These are phyloP conservation scores for Saussurea involucrata DNA, from an alignment of 129 eudicot species.

Conservation along the genomic window DNA sequence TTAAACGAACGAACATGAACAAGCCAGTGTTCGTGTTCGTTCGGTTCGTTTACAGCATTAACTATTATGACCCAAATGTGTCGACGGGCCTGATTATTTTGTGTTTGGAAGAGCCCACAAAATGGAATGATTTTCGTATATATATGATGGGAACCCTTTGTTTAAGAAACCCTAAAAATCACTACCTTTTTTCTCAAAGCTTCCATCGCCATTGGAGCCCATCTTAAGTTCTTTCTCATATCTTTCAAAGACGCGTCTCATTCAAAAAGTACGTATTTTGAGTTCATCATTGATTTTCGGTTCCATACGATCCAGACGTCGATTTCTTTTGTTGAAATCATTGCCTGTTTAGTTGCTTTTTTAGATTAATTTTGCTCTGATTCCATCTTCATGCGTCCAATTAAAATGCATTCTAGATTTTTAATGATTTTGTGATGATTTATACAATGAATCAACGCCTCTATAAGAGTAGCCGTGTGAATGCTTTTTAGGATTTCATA, in stretches of 20 bases:
- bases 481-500: constrained; percentile 18
- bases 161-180: neutral
- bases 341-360: neutral
- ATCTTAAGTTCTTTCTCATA: neutral
- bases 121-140: neutral
- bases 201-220: neutral
- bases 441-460: neutral
- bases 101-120: neutral
- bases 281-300: neutral
- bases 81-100: neutral
- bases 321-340: neutral
- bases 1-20: too few species aligned
- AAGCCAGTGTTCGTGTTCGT: too few species aligned
- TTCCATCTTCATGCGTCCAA: neutral
- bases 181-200: neutral
- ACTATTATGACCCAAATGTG: neutral
- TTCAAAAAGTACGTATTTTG: neutral
- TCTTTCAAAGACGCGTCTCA: neutral
- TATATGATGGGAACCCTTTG: neutral
- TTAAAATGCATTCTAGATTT: neutral
- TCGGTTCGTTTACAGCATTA: too few species aligned
- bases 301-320: neutral
- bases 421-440: neutral
- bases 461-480: constrained; percentile 33
- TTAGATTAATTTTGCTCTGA: neutral